Percentiles rank a stretch among this genome's conserved stretches.
Conservation (phyloP, 2,329 filamentous ascomycete species). For the Beauveria australis region DNA sequence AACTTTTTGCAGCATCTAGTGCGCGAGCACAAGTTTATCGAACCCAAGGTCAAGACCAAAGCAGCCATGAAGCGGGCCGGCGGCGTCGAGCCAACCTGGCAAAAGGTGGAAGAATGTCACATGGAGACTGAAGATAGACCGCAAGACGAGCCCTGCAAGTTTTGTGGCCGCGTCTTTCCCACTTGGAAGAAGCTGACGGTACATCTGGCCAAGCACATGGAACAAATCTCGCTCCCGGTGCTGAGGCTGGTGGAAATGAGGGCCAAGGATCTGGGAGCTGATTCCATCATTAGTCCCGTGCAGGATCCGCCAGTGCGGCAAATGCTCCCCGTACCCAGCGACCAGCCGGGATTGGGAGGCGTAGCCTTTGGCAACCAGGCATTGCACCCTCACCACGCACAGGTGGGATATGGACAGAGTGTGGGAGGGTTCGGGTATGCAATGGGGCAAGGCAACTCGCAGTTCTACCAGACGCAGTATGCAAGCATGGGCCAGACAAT, state of each 20-base stretch:
- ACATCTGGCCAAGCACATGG: constrained; percentile 93
- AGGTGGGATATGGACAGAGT: neutral
- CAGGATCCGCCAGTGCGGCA: constrained; percentile 44
- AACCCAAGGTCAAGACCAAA: constrained; percentile 73
- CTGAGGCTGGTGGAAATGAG: constrained; percentile 47
- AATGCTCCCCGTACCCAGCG: constrained; percentile 20
- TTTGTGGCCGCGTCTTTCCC: constrained; percentile 72
- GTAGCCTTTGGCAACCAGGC: constrained; percentile 1
- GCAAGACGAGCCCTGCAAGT: constrained; percentile 73
- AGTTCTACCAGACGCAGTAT: constrained; percentile 21
- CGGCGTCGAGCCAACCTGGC: constrained; percentile 59
- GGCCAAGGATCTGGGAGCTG: constrained; percentile 42
- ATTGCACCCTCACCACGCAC: constrained; percentile 4
- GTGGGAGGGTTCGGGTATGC: neutral
- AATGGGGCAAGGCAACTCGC: constrained; percentile 8
- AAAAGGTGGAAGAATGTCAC: constrained; percentile 70
- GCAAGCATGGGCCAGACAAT: constrained; percentile 20
- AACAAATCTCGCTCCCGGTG: constrained; percentile 78
- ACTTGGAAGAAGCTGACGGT: constrained; percentile 91
- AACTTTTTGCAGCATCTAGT: constrained; percentile 92
- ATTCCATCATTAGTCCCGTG: constrained; percentile 61
- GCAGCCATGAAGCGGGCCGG: constrained; percentile 54
- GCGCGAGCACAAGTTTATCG: constrained; percentile 77
- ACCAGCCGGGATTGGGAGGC: constrained; percentile 12
- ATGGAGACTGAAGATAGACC: constrained; percentile 57